Percentiles rank a stretch among this genome's conserved stretches.
phyloP scores from a whole-genome alignment of 345 rosid genomes.

The Melaleuca quinquenervia region DNA sequence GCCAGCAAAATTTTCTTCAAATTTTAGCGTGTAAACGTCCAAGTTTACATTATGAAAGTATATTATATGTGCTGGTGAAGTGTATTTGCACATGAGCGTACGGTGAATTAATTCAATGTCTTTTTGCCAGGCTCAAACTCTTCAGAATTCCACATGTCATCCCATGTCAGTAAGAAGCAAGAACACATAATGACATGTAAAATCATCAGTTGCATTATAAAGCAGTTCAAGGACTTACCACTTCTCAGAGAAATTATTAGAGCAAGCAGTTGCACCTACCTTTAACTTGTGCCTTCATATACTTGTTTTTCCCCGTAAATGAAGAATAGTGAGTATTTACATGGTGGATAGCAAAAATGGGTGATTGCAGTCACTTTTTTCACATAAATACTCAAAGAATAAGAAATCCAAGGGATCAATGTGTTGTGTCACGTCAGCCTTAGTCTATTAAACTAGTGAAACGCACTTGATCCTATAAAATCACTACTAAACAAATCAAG shows the following conservation, averaged over 20 bases:
- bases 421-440: background rate
- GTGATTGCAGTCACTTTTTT: background rate
- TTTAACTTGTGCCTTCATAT: background rate
- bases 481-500: background rate
- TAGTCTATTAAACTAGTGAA: background rate
- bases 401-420: background rate
- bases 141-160: background rate
- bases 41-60: background rate
- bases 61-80: background rate
- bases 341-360: background rate
- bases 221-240: background rate
- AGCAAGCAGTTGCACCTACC: background rate
- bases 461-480: background rate
- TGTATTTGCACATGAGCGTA: background rate
- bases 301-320: background rate
- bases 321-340: background rate
- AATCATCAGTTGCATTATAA: background rate
- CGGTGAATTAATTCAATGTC: background rate
- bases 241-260: background rate
- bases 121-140: background rate
- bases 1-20: background rate
- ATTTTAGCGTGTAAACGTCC: background rate
- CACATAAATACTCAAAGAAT: background rate
- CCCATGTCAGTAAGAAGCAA: background rate
- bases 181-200: background rate